Evolutionary conservation across 495 filamentous ascomycete species (phyloP).

Genomic region (Apiosordaria backusii): DNA sequence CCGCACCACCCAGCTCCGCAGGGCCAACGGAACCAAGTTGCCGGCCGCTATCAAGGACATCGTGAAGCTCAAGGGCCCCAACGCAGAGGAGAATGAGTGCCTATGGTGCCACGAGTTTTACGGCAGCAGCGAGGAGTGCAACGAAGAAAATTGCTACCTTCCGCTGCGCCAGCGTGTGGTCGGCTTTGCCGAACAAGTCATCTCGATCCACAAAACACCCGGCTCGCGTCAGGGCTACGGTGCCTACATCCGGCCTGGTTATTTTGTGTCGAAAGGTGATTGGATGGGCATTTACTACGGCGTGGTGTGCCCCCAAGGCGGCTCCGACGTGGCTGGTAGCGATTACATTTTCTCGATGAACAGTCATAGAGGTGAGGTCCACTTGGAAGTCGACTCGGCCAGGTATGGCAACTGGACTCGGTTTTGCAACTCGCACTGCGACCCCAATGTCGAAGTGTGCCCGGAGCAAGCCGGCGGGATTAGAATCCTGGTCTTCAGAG

Average conservation of each 20-base stretch:
- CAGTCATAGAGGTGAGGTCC: neutral
- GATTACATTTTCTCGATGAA: neutral
- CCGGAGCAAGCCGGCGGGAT: constrained; percentile 14
- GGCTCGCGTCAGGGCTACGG: neutral
- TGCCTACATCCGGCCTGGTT: neutral
- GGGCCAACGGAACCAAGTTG: neutral
- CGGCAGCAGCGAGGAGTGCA: neutral
- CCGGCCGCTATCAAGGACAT: neutral
- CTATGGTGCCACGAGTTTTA: neutral
- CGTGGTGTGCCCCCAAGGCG: neutral
- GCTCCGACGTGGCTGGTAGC: neutral
- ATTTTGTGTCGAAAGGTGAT: neutral
- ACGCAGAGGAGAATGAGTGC: no score
- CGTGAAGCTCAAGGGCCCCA: no score
- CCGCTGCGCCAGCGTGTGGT: neutral
- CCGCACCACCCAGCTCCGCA: neutral
- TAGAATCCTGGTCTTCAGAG: constrained; percentile 13
- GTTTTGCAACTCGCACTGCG: constrained; percentile 26
- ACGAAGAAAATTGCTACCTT: neutral
- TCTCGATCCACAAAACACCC: neutral
- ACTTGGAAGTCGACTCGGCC: constrained; percentile 8
- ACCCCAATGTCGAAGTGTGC: constrained; percentile 14
- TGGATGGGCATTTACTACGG: neutral
- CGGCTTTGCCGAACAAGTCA: neutral
- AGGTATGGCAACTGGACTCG: constrained; percentile 29